Evolutionary conservation across 2,329 filamentous ascomycete genomes (phyloP), one percentile per base, ranked within the genome.

Genomic region (Talaromyces sp.): DNA sequence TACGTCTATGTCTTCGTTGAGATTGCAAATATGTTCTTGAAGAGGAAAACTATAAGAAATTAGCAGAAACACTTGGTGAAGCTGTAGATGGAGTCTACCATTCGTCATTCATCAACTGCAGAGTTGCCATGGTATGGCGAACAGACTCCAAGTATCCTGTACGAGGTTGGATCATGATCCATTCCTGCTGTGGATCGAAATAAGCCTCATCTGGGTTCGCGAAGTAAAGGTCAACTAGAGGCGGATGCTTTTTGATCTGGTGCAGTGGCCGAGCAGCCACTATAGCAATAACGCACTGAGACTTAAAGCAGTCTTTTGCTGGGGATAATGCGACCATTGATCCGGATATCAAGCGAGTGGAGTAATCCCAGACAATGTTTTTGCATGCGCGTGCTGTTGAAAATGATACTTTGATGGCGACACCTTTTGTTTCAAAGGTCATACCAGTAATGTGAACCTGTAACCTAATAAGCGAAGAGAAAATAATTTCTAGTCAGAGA

Each of bases 81-180:
- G 44, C 18, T 42, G 31, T 36, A 16, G n/a, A 56, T 10, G 12
- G 27, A 36, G 27, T 62, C 72, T 65, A 79, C 74, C 76, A 75
- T 74, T 90, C 87, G 64, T 73, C 72, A 61, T 75, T 81, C 75
- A 84, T 72, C 75, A 86, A 80, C 77, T 96, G 91, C 1, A 96
- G 75, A 0, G 89, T 88, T 14, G 85, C 78, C 71, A 97, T 81
- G 0, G 87, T 88, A 70, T 96, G 86, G 0, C 90, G 83, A 42
- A 85, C 82, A 0, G 90, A 86, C 72, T 97, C 93, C 65, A 86
- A 96, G 70, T 92, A 96, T 0, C 89, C 88, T 0, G 75, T 74
- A 3, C 87, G 83, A 1, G 89, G 83, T 70, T 96, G 91, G 0
- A 96, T 77, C 90, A 96, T 96, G 10, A 93, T 75, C 73, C 87